Base-by-base conservation (phyloP, 306 rosid genomes). In the Quercus variabilis region DNA sequence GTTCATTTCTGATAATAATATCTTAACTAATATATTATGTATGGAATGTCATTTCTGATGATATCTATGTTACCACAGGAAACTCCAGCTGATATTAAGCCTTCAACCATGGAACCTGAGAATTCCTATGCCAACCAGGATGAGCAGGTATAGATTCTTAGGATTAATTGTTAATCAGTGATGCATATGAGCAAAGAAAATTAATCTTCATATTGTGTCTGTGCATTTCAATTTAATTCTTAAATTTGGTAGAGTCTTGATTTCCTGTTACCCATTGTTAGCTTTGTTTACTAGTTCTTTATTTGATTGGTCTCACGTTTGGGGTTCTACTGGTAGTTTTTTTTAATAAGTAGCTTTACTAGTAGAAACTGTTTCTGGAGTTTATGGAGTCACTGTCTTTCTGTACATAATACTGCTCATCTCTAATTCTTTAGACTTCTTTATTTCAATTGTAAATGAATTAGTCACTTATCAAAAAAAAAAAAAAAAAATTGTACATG, bases 1-100 rank as follows among this genome's bases (percentile, higher is more conserved):
- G 28, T 17, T 62, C 58, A 33, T 54, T 19, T 41, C 46, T 41
- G 46, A 41, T 41, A 11, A 41, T 41, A 41, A 8, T 41, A 41
- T 41, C 46, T 8, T 72, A 43, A 67, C 17, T 19, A 25, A 25
- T 13, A 35, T 52, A 25, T 5, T 21, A n/a, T 19, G 9, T 11
- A 18, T 38, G 54, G 55, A 38, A 52, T 79, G 59, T 73, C 71
- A 56, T 72, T 33, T 73, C 80, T 83, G 81, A 83, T 57, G 28
- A 26, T 80, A 11, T 75, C 15, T 7, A 31, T 56, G 54, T 87
- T 82, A 57, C 74, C 56, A 28, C 41, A 89, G 93, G 92, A 89
- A 84, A 71, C 87, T 83, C 80, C 87, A 75, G 84, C 85, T 73
- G 91, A 89, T 77, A 55, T 84, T 55, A 89, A 86, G 82, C 88